Evolutionary conservation across 108 stramenopile genomes (phyloP).

Genomic region (Epithemia pelagica): DNA sequence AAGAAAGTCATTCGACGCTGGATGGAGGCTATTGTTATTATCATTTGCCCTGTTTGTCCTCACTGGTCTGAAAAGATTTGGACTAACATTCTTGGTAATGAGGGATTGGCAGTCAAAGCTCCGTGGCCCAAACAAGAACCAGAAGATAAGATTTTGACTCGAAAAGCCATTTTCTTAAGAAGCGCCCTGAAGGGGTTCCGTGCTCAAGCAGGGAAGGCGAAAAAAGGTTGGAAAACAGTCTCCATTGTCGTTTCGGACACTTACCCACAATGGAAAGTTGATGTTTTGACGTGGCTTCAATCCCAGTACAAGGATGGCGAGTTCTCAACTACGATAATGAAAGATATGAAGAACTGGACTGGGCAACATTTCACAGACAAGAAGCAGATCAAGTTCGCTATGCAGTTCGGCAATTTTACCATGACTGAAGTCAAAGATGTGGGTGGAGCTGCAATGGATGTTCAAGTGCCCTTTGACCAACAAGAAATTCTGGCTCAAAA

Average conservation of each 20-base stretch:
- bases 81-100: conserved; percentile 56
- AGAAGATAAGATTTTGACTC: conserved; percentile 79
- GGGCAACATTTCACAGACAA: conserved; percentile 69
- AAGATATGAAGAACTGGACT: conserved; percentile 70
- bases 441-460: conserved; percentile 78
- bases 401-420: conserved; percentile 94
- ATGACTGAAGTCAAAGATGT: conserved; percentile 84
- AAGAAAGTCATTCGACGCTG: conserved; percentile 61
- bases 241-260: conserved; percentile 72
- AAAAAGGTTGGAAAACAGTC: conserved; percentile 58
- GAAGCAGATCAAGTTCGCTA: conserved; percentile 79
- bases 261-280: conserved; percentile 86
- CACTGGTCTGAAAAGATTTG: conserved; percentile 84
- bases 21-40: conserved; percentile 58
- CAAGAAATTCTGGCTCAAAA: conserved; percentile 51
- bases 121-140: conserved; percentile 76
- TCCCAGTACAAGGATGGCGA: conserved; percentile 45
- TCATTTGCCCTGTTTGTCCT: conserved; percentile 91
- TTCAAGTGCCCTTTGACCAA: conserved; percentile 84
- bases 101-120: conserved; percentile 78
- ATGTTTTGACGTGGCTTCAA: conserved; percentile 78
- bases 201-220: conserved; percentile 62
- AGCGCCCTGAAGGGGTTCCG: conserved; percentile 72
- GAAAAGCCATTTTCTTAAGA: conserved; percentile 79
- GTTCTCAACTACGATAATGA: conserved; percentile 56